phyloP scores from a whole-genome alignment of 257 asterid species.

The Perilla frutescens region DNA sequence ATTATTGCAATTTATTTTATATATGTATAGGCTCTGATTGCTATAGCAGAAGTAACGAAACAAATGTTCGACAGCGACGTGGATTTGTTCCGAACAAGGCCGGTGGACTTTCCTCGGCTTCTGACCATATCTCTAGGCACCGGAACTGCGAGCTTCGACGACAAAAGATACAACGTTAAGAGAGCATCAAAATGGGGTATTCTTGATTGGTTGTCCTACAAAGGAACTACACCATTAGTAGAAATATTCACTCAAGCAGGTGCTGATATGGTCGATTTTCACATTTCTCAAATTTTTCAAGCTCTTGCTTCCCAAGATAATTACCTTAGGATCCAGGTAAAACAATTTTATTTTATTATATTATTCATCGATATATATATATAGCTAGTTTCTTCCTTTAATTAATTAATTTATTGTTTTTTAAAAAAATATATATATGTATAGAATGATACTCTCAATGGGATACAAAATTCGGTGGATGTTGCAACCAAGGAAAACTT shows the following conservation, averaged over 20 bases:
- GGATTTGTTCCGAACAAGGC: constrained; percentile 44
- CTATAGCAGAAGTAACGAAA: constrained; percentile 50
- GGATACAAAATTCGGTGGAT: constrained; percentile 50
- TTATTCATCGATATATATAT: background rate
- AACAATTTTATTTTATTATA: background rate
- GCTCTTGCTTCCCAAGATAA: constrained; percentile 44
- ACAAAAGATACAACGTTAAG: constrained; percentile 40
- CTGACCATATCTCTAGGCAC: constrained; percentile 62
- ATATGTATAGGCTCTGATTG: constrained; percentile 51
- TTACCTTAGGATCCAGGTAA: constrained; percentile 66
- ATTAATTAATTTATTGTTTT: background rate
- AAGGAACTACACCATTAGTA: constrained; percentile 52
- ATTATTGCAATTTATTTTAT: background rate
- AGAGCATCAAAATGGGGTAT: constrained; percentile 59
- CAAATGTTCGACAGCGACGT: constrained; percentile 50
- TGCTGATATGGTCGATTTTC: constrained; percentile 64
- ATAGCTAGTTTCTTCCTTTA: background rate
- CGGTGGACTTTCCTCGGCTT: constrained; percentile 50
- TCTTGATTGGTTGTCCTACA: constrained; percentile 48
- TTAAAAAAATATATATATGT: background rate
- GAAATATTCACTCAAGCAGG: constrained; percentile 58
- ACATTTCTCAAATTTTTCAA: constrained; percentile 49
- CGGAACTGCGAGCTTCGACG: constrained; percentile 47
- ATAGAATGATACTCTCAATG: constrained; percentile 54
- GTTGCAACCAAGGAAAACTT: constrained; percentile 54